A percentile compares a stretch with the other conserved stretches of the same genome.
Evolutionary conservation across 2,329 filamentous ascomycete genomes (phyloP).

Genomic region (Trichocomaceae sp.): DNA sequence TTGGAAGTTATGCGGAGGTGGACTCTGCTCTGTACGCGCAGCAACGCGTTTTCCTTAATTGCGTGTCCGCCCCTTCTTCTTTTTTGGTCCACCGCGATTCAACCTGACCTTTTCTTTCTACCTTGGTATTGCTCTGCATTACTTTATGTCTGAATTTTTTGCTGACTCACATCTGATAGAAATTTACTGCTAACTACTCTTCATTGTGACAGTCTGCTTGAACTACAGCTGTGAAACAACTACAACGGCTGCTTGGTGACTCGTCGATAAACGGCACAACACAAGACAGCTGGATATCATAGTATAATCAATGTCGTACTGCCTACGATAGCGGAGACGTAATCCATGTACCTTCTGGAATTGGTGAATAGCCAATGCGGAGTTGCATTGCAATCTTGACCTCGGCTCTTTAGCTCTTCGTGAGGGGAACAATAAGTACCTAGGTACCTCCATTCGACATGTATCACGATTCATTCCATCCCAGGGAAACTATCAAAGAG

Average conservation of each 20-base stretch:
- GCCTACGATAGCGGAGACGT: background rate
- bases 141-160: background rate
- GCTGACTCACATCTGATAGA: background rate
- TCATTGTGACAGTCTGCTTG: background rate
- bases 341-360: background rate
- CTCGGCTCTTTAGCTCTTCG: background rate
- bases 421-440: conserved; percentile 5
- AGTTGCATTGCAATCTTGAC: background rate
- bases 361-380: background rate
- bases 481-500: too few relatives aligned
- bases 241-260: too few relatives aligned
- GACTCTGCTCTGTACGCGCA: conserved; percentile 14
- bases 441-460: too few relatives aligned
- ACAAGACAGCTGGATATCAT: too few relatives aligned
- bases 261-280: too few relatives aligned
- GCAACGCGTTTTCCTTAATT: conserved; percentile 16
- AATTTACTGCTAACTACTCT: background rate
- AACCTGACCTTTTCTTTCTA: background rate
- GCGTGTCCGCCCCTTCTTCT: background rate
- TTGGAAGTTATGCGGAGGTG: background rate
- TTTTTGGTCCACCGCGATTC: background rate
- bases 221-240: too few relatives aligned
- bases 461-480: too few relatives aligned
- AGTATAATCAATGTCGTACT: too few relatives aligned
- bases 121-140: too few relatives aligned